phyloP scores from a whole-genome alignment of 2,329 filamentous ascomycete species.

The Gaeumannomyces sp. region DNA sequence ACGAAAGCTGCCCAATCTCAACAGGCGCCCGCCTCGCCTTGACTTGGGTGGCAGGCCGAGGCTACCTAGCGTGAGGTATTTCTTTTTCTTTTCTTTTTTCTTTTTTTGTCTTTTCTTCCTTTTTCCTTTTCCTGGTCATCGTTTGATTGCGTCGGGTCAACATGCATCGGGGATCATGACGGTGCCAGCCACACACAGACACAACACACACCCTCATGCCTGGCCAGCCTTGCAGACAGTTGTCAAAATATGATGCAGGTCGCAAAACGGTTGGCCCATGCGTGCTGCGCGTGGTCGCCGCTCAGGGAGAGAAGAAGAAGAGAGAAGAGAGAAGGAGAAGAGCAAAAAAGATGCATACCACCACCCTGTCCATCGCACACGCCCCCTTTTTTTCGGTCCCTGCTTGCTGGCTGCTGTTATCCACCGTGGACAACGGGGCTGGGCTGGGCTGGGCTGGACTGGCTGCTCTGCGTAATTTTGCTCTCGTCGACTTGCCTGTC shows the following conservation, averaged over 20 bases:
- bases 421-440: too few relatives aligned
- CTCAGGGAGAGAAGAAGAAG: not conserved
- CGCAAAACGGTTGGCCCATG: not conserved
- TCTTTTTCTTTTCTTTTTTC: conserved; percentile 4
- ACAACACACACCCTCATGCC: too few relatives aligned
- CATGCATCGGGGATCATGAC: not conserved
- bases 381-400: too few relatives aligned
- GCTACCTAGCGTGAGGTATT: conserved; percentile 5
- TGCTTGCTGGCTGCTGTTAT: not conserved
- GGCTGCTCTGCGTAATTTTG: not conserved
- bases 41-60: not conserved
- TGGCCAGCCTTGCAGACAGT: not conserved
- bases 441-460: too few relatives aligned
- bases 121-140: not conserved
- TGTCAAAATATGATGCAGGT: not conserved
- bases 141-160: conserved; percentile 1
- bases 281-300: not conserved
- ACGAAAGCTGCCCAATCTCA: not conserved
- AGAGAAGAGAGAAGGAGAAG: not conserved
- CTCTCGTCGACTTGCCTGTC: not conserved
- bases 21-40: not conserved
- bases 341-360: too few relatives aligned
- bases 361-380: too few relatives aligned
- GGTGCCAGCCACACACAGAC: too few relatives aligned
- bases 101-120: not conserved